Conservation (phyloP, 2,329 filamentous ascomycete genomes). For the Aurifilum marmelostoma region DNA sequence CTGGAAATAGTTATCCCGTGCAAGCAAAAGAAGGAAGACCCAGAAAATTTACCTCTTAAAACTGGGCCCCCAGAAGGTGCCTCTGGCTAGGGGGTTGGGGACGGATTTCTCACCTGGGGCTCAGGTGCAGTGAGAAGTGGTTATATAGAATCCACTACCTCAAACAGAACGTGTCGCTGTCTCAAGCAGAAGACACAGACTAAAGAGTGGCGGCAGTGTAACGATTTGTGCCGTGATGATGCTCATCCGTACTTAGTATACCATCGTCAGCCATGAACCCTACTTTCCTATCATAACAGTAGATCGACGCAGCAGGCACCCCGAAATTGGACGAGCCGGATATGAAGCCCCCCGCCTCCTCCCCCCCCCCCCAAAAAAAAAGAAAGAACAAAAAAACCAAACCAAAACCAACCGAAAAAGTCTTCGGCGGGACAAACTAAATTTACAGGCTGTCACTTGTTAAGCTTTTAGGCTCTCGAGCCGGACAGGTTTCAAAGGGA, state of each 20-base stretch:
- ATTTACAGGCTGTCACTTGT: background rate
- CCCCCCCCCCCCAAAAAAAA: too few species aligned
- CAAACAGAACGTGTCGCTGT: background rate
- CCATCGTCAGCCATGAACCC: background rate
- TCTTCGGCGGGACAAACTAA: conserved; percentile 4
- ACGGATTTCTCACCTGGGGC: too few species aligned
- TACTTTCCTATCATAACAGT: too few species aligned
- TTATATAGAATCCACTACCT: background rate
- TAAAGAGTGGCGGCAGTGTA: background rate
- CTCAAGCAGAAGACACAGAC: background rate
- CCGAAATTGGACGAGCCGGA: background rate
- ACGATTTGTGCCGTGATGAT: background rate
- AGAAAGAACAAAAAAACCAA: too few species aligned
- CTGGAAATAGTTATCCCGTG: background rate
- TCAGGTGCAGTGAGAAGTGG: too few species aligned
- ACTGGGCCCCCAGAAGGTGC: background rate
- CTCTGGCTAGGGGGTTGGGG: background rate
- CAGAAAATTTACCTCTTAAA: too few species aligned
- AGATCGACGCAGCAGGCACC: background rate
- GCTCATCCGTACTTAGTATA: background rate
- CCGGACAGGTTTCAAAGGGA: background rate
- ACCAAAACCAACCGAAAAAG: conserved; percentile 7
- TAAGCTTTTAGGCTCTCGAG: conserved; percentile 5
- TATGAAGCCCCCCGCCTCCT: background rate
- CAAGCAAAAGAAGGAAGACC: background rate